phyloP scores from a whole-genome alignment of 768 basidiomycete genomes.

The Suillus decipiens region DNA sequence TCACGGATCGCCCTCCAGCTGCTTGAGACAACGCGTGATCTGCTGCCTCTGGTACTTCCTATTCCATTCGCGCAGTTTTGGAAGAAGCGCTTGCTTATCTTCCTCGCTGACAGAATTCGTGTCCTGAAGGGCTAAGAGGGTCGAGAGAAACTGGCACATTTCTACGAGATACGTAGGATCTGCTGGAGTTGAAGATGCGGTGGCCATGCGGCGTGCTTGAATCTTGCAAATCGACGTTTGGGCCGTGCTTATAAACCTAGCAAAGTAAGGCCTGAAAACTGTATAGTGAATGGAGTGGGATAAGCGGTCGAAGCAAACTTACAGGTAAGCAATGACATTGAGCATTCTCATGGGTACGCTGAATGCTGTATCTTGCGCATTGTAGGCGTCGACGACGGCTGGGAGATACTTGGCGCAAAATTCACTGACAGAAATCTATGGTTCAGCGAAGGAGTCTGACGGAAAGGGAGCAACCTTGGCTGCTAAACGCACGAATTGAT shows the following conservation, averaged over 20 bases:
- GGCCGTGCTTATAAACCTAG: conserved; percentile 37
- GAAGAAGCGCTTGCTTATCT: conserved; percentile 35
- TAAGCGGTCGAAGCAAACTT: conserved; percentile 5
- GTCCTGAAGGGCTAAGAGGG: conserved; percentile 42
- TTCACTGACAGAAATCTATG: conserved; percentile 22
- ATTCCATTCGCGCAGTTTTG: conserved; percentile 36
- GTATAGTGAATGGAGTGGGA: not conserved
- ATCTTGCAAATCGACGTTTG: conserved; percentile 36
- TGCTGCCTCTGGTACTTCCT: conserved; percentile 19
- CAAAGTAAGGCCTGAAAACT: conserved; percentile 40
- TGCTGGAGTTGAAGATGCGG: conserved; percentile 10
- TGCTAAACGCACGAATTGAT: not conserved
- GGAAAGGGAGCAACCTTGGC: not conserved
- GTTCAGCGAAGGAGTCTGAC: not conserved
- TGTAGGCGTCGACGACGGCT: conserved; percentile 33
- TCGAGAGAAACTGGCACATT: conserved; percentile 41
- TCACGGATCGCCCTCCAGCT: conserved; percentile 33
- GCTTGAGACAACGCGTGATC: conserved; percentile 36
- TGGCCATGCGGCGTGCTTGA: conserved; percentile 39
- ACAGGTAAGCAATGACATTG: conserved; percentile 39
- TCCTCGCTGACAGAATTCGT: conserved; percentile 30
- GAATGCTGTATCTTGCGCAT: conserved; percentile 23
- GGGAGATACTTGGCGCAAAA: conserved; percentile 43
- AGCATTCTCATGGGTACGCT: conserved; percentile 32
- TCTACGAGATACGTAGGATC: conserved; percentile 32